Conservation (phyloP, 192 early-diverging fungal genomes). For the Phycomyces nitens region DNA sequence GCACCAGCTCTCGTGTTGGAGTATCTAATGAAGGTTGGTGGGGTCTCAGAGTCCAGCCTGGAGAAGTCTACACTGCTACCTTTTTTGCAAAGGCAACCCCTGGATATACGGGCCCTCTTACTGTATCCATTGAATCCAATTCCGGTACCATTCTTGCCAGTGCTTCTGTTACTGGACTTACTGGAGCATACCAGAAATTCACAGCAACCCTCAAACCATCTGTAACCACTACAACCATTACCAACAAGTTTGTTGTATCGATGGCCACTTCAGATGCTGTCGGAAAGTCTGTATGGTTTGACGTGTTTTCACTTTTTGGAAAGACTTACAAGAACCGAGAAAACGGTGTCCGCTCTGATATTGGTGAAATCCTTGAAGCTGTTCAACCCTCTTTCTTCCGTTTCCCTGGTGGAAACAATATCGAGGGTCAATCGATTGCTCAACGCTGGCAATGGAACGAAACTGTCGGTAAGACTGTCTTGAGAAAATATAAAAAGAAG, state of each 20-base stretch:
- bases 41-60: conserved; percentile 6
- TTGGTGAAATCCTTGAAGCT: conserved; percentile 11
- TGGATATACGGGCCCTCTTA: neutral
- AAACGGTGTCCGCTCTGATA: conserved; percentile 20
- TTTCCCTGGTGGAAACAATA: conserved; percentile 28
- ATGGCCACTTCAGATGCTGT: neutral
- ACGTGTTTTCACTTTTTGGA: conserved; percentile 21
- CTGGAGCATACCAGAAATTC: conserved; percentile 11
- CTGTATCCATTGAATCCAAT: too few relatives aligned
- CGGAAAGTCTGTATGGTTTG: conserved; percentile 18
- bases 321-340: conserved; percentile 21
- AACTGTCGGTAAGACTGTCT: conserved; percentile 11
- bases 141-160: too few relatives aligned
- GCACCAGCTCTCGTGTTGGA: conserved; percentile 5
- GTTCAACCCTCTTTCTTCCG: conserved; percentile 22
- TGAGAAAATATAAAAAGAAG: too few relatives aligned
- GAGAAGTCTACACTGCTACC: conserved; percentile 14
- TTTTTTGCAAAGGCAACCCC: conserved; percentile 18
- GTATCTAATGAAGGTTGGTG: conserved; percentile 21
- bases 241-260: conserved; percentile 12
- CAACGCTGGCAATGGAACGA: conserved; percentile 28
- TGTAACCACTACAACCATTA: conserved; percentile 3
- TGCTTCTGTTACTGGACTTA: too few relatives aligned
- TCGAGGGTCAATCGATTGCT: conserved; percentile 10
- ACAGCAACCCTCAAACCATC: neutral